Evolutionary conservation across 2,329 filamentous ascomycete genomes (phyloP).

Genomic region (Gyromitra esculenta): DNA sequence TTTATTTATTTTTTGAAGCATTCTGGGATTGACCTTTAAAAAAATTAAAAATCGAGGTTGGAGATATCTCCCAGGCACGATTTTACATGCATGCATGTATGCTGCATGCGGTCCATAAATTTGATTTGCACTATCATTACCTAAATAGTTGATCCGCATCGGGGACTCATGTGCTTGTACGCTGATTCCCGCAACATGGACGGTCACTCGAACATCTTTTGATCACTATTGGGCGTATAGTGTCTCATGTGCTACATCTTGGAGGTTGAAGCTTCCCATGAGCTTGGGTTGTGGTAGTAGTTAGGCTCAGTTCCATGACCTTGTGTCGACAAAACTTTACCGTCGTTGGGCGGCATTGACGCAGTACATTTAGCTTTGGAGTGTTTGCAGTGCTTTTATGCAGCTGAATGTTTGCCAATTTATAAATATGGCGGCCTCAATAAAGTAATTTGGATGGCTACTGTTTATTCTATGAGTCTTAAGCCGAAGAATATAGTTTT

Average conservation of each 20-base stretch:
- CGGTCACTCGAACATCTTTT: neutral
- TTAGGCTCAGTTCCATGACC: no score
- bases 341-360: neutral
- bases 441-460: neutral
- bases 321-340: neutral
- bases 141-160: neutral
- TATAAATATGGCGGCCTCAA: neutral
- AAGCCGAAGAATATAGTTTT: no score
- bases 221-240: no score
- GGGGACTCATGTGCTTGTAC: neutral
- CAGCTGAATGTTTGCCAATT: neutral
- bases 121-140: neutral
- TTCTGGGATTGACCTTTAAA: neutral
- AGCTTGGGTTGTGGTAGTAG: neutral
- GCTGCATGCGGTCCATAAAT: neutral
- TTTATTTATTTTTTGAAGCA: neutral
- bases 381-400: neutral
- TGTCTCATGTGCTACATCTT: neutral
- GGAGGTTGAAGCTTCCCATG: neutral
- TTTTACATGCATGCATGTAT: slow-evolving; percentile 1
- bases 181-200: slow-evolving; percentile 1
- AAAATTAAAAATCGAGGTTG: neutral
- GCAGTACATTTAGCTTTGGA: neutral
- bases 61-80: neutral
- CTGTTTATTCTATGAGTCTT: neutral